phyloP scores from a whole-genome alignment of 805 yeast genomes.

The Teunomyces barrocoloradensis region DNA sequence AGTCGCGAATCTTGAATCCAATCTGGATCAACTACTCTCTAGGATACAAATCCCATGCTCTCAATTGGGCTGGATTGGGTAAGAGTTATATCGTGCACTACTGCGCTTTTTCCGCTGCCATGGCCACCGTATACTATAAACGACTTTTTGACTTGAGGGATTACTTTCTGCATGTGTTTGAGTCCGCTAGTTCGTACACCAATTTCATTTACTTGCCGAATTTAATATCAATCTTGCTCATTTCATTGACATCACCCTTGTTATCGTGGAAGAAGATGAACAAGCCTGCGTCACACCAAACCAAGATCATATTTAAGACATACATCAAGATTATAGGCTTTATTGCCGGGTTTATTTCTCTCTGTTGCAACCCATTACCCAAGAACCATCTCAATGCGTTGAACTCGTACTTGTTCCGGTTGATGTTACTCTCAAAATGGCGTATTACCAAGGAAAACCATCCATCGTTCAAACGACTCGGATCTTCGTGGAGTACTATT shows the following conservation, averaged over 20 bases:
- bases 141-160: slow-evolving; percentile 9
- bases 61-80: slow-evolving; percentile 30
- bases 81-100: slow-evolving; percentile 28
- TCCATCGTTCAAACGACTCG: slow-evolving; percentile 28
- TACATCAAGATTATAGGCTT: slow-evolving; percentile 37
- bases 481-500: slow-evolving; percentile 28
- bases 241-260: slow-evolving; percentile 33
- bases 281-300: slow-evolving; percentile 12
- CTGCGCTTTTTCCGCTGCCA: slow-evolving; percentile 14
- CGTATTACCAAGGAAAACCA: slow-evolving; percentile 39
- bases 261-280: slow-evolving; percentile 10
- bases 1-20: slow-evolving; percentile 32
- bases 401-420: slow-evolving; percentile 31
- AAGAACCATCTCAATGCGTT: slow-evolving; percentile 26
- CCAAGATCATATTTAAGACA: slow-evolving; percentile 28
- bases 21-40: slow-evolving; percentile 40
- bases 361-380: slow-evolving; percentile 22
- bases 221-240: slow-evolving; percentile 30
- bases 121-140: slow-evolving; percentile 20
- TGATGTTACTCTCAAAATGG: slow-evolving; percentile 42
- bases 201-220: slow-evolving; percentile 39
- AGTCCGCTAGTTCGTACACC: slow-evolving; percentile 27
- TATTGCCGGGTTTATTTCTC: slow-evolving; percentile 27
- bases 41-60: slow-evolving; percentile 20
- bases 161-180: slow-evolving; percentile 18